Base-by-base conservation (phyloP, 768 basidiomycete species). In the Suillus americanus region DNA sequence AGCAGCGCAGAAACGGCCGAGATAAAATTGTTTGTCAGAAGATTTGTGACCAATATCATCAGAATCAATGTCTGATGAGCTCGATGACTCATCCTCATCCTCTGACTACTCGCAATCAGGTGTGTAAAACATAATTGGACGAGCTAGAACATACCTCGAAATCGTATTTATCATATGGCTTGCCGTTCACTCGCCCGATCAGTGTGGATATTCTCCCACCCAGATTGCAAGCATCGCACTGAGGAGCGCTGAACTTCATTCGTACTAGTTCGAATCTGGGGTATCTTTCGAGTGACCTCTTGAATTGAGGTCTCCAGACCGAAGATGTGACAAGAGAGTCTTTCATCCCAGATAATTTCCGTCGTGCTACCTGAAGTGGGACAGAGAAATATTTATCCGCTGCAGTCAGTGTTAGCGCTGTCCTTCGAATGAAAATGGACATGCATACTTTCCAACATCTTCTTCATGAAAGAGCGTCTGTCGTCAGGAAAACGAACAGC, bases 281-380 rank as follows among this genome's bases (percentile, higher is more conserved):
- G 73, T 88, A 89, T 57, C 68, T 84, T 70, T 90, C 85, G 16
- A 97, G 74, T 3, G 81, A 71, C 48, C 80, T 82, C 68, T 85
- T 92, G 78, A 91, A 93, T 13, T 83, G 80, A 2, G 87, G 81
- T 63, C 82, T 79, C 95, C 95, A 97, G 13, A 92, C 85, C 1
- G 92, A 92, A n/a, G 93, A 94, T 9, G 89, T 81, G 6, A 95
- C 91, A 16, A 92, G 77, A 2, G 91, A 90, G 71, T 94, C 91
- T 64, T 85, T 79, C 64, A 91, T 77, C 2, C 91, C 89, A 9
- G 76, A 78, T 33, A 96, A 73, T 71, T 92, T 92, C 55, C 92
- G 85, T 28, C 89, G 85, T n/a, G 85, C 78, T 1, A 86, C 81
- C 54, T 81, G 80, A 45, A 93, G 73, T n/a, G 92, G 89, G 1